Evolutionary conservation across 202 grass and related monocot species (phyloP).

Genomic region (Carex sylvatica): DNA sequence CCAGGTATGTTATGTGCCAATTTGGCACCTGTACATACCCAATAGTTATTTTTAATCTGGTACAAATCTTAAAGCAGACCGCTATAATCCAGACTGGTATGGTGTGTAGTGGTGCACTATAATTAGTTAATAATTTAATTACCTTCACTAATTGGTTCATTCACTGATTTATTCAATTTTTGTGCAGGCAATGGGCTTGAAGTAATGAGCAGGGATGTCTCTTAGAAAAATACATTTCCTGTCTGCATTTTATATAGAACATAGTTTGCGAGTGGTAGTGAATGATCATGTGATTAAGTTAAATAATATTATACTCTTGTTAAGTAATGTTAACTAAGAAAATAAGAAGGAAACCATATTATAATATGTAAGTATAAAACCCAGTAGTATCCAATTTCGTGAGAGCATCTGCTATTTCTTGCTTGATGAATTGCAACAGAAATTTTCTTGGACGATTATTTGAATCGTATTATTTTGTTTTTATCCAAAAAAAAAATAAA

Average conservation of each 20-base stretch:
- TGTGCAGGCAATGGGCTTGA: conserved; percentile 16
- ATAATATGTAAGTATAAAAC: neutral
- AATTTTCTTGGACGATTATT: neutral
- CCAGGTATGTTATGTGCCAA: neutral
- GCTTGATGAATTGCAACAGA: neutral
- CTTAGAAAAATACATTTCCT: neutral
- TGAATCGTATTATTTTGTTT: neutral
- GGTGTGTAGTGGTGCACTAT: neutral
- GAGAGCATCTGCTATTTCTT: neutral
- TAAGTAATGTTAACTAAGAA: neutral
- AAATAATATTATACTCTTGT: neutral
- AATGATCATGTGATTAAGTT: neutral
- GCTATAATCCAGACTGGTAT: too few species aligned
- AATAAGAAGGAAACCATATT: neutral
- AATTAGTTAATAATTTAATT: neutral
- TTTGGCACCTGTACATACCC: neutral
- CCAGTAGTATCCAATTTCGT: neutral
- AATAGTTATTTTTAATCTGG: too few species aligned
- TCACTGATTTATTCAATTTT: neutral
- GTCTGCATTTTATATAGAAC: neutral
- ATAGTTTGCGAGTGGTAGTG: neutral
- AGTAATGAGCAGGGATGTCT: conserved; percentile 20
- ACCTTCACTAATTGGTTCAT: neutral
- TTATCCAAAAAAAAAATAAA: neutral
- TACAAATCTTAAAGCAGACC: too few species aligned